Evolutionary conservation across 2,329 filamentous ascomycete species (phyloP).

Genomic region (Calonectria pauciramosa): DNA sequence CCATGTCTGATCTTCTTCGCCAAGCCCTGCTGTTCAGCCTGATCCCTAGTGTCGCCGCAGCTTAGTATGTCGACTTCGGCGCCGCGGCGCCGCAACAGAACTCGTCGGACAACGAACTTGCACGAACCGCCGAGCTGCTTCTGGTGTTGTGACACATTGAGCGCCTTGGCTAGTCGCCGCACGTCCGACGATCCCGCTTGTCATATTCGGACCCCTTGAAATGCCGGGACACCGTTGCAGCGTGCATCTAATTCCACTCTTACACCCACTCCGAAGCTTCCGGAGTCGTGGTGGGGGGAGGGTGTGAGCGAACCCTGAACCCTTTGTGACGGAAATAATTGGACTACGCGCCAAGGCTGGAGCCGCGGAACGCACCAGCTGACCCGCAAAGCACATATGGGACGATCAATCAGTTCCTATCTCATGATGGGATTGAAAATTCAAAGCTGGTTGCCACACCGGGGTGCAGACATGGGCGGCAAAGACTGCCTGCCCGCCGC

Average conservation of each 20-base stretch:
- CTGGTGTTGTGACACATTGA: not conserved
- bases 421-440: constrained; percentile 12
- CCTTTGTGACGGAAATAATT: constrained; percentile 9
- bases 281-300: constrained; percentile 9
- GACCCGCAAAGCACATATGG: not conserved
- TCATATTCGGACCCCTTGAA: not conserved
- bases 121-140: not conserved
- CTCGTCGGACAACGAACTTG: not conserved
- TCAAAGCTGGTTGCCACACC: constrained; percentile 2
- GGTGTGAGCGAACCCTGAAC: constrained; percentile 16
- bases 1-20: not conserved
- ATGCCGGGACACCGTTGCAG: constrained; percentile 11
- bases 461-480: not conserved
- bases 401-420: not conserved
- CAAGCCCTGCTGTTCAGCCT: not conserved
- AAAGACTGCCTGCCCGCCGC: not conserved
- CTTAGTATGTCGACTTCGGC: not conserved
- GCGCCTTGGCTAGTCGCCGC: not conserved
- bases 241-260: not conserved
- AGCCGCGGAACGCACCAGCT: not conserved
- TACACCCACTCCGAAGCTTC: constrained; percentile 24
- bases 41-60: not conserved
- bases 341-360: not conserved
- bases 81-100: not conserved
- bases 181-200: constrained; percentile 14